These are phyloP conservation scores for Arbutus unedo DNA, from an alignment of 148 eudicot genomes.

Conservation along the genomic window DNA sequence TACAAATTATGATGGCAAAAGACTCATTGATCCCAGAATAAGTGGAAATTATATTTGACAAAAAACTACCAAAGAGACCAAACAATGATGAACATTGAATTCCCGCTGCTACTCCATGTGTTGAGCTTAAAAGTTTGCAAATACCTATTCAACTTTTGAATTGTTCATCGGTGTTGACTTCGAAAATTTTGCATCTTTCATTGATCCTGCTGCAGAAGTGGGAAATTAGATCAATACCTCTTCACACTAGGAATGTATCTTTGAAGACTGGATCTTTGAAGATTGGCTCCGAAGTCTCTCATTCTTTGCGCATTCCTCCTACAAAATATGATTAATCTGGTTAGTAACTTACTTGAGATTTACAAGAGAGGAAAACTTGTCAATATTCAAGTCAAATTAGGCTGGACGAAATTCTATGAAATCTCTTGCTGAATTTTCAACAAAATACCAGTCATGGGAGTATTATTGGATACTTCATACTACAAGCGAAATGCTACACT, in stretches of 20 bases:
- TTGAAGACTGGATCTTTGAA: slow-evolving; percentile 20
- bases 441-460: neutral
- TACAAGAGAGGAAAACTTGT: neutral
- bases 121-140: neutral
- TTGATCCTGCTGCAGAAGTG: neutral
- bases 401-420: neutral
- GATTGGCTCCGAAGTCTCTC: slow-evolving; percentile 34
- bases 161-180: neutral
- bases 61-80: neutral
- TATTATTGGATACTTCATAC: neutral
- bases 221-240: neutral
- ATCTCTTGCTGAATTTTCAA: neutral
- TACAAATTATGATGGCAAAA: neutral
- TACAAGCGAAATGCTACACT: neutral
- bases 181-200: neutral
- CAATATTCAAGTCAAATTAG: neutral
- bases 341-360: neutral
- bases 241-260: neutral
- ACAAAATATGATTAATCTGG: slow-evolving; percentile 5
- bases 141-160: neutral
- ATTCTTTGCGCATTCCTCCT: slow-evolving; percentile 48
- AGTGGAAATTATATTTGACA: neutral
- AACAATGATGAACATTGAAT: neutral
- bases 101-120: neutral
- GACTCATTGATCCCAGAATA: neutral